phyloP scores from a whole-genome alignment of 768 basidiomycete genomes.

The Neoboletus magnificus region DNA sequence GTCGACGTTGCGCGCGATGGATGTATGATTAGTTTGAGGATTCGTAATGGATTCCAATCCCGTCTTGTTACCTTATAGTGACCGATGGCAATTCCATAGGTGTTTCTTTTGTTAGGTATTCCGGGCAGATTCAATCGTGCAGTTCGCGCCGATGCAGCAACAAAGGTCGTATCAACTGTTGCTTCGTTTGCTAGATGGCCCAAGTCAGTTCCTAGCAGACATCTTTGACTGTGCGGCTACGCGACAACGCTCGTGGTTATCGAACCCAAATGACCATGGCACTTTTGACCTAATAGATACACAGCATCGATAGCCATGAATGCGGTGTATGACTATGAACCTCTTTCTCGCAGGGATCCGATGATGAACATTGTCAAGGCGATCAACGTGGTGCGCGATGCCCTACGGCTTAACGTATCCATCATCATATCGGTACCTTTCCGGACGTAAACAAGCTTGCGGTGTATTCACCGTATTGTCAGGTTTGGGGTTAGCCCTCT shows the following conservation, averaged over 20 bases:
- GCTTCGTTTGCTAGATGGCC: slow-evolving; percentile 28
- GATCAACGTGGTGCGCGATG: slow-evolving; percentile 3
- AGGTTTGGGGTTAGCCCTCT: neutral
- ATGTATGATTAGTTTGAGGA: neutral
- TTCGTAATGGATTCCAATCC: slow-evolving; percentile 17
- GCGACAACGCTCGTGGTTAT: neutral
- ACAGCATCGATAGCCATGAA: slow-evolving; percentile 13
- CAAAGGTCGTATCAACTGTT: slow-evolving; percentile 30
- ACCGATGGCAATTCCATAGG: slow-evolving; percentile 30
- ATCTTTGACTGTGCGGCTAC: slow-evolving; percentile 26
- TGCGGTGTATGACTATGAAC: slow-evolving; percentile 15
- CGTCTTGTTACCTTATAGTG: slow-evolving; percentile 26
- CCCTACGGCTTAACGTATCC: slow-evolving; percentile 6
- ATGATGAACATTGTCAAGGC: slow-evolving; percentile 10
- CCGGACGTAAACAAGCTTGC: slow-evolving; percentile 8
- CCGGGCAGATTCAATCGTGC: slow-evolving; percentile 9
- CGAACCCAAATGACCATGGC: neutral
- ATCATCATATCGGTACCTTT: slow-evolving; percentile 11
- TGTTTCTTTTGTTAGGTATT: slow-evolving; percentile 24
- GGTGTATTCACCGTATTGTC: neutral
- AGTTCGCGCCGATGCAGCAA: slow-evolving; percentile 27
- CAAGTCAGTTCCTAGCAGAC: slow-evolving; percentile 30
- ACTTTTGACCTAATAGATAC: slow-evolving; percentile 1
- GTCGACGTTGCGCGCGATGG: neutral
- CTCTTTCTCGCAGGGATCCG: slow-evolving; percentile 5